phyloP scores from a whole-genome alignment of 305 asterid species.

The Solanum hybrid region DNA sequence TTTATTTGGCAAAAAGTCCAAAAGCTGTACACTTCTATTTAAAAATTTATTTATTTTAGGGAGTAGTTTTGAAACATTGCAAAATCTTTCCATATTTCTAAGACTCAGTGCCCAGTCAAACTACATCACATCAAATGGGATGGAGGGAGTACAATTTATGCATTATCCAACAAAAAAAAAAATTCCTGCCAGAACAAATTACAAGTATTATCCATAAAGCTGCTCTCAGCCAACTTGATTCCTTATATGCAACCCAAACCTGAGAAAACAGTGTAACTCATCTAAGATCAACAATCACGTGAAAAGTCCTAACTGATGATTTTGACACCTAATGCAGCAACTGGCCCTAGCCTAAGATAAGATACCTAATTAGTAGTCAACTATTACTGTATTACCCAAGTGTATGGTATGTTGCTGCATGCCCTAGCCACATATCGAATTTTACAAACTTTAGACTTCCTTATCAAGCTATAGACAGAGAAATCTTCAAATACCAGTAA shows the following conservation, averaged over 20 bases:
- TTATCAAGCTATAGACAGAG: neutral
- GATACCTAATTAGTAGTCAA: neutral
- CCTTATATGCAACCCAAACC: constrained; percentile 92
- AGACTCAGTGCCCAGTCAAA: no score
- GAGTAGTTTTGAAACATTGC: neutral
- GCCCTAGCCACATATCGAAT: neutral
- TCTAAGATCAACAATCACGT: neutral
- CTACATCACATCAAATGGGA: neutral
- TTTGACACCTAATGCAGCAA: neutral
- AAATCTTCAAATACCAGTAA: neutral
- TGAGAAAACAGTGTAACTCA: constrained; percentile 11
- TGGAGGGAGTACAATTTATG: neutral
- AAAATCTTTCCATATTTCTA: neutral
- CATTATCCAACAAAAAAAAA: neutral
- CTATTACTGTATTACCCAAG: neutral
- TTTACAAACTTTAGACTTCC: neutral
- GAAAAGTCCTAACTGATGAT: neutral
- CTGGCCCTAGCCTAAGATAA: neutral
- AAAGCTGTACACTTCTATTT: neutral
- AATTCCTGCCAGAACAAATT: constrained; percentile 81
- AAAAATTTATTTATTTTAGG: no score
- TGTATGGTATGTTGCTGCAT: neutral
- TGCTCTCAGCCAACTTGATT: constrained; percentile 40
- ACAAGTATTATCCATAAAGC: constrained; percentile 52
- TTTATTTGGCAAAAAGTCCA: neutral